phyloP scores from a whole-genome alignment of 805 yeast species.

The Teunomyces atbi region DNA sequence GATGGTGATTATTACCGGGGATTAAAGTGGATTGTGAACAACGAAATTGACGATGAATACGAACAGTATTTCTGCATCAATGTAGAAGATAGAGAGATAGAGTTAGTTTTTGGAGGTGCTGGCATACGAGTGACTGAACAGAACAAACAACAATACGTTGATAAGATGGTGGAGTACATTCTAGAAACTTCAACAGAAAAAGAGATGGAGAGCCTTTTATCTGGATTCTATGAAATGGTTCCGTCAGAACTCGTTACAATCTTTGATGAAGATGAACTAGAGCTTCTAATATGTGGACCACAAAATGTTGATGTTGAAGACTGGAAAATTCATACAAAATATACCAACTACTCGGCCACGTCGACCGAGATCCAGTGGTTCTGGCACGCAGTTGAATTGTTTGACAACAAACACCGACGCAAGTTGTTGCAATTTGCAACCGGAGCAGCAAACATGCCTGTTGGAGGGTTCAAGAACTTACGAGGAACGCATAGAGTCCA shows the following conservation, averaged over 20 bases:
- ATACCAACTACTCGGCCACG: conserved; percentile 77
- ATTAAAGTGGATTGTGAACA: conserved; percentile 91
- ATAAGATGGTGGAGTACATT: conserved; percentile 80
- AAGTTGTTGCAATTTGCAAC: conserved; percentile 92
- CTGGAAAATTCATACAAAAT: conserved; percentile 84
- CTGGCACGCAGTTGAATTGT: conserved; percentile 96
- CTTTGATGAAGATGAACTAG: conserved; percentile 94
- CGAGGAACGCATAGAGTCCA: conserved; percentile 76
- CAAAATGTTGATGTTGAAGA: conserved; percentile 96
- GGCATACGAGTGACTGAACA: conserved; percentile 84
- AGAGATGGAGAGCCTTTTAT: conserved; percentile 81
- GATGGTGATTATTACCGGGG: conserved; percentile 92
- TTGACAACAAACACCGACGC: conserved; percentile 91
- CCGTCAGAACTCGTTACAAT: conserved; percentile 79
- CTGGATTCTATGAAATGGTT: conserved; percentile 88
- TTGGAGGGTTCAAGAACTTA: conserved; percentile 86
- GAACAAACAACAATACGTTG: conserved; percentile 87
- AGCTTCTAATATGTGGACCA: conserved; percentile 85
- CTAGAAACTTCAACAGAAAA: conserved; percentile 78
- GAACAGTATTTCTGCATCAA: conserved; percentile 93
- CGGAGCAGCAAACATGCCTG: conserved; percentile 94
- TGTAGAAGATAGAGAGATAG: conserved; percentile 80
- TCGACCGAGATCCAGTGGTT: conserved; percentile 93
- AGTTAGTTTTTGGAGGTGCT: conserved; percentile 77
- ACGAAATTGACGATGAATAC: conserved; percentile 92